Percentiles rank a stretch among this genome's conserved stretches.
phyloP scores from a whole-genome alignment of 306 rosid species.

The Prunus mongolica region DNA sequence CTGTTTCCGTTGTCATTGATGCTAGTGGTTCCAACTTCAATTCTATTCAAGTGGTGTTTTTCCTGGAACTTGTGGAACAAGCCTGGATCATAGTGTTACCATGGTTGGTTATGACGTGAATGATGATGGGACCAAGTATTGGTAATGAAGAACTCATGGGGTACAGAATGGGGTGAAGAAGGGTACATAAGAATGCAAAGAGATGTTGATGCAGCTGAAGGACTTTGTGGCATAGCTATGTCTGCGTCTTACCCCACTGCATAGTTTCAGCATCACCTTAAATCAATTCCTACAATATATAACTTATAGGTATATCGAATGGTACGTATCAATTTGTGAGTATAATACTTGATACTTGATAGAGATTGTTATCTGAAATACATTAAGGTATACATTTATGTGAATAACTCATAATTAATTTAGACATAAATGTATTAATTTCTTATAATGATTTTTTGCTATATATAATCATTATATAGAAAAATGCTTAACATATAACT shows the following conservation, averaged over 20 bases:
- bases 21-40: constrained; percentile 13
- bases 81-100: constrained; percentile 35
- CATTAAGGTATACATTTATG: too few relatives aligned
- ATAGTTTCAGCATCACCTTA: background rate
- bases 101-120: constrained; percentile 33
- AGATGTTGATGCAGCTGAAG: constrained; percentile 27
- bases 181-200: background rate
- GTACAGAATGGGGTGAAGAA: too few relatives aligned
- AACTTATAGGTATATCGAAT: too few relatives aligned
- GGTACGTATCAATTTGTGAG: too few relatives aligned
- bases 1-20: constrained; percentile 26
- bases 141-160: constrained; percentile 12
- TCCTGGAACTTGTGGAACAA: constrained; percentile 31
- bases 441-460: too few relatives aligned
- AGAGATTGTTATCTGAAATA: too few relatives aligned
- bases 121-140: constrained; percentile 30
- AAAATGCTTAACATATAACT: too few relatives aligned
- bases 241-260: constrained; percentile 43
- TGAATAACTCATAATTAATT: too few relatives aligned
- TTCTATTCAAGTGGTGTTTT: constrained; percentile 39
- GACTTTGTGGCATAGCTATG: constrained; percentile 44
- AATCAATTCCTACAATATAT: too few relatives aligned
- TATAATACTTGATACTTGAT: too few relatives aligned
- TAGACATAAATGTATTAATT: too few relatives aligned
- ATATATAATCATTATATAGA: too few relatives aligned